Evolutionary conservation across 1,139 yeast genomes (phyloP), one percentile per base, ranked within the genome.

Genomic region (Zygoascus meyerae): DNA sequence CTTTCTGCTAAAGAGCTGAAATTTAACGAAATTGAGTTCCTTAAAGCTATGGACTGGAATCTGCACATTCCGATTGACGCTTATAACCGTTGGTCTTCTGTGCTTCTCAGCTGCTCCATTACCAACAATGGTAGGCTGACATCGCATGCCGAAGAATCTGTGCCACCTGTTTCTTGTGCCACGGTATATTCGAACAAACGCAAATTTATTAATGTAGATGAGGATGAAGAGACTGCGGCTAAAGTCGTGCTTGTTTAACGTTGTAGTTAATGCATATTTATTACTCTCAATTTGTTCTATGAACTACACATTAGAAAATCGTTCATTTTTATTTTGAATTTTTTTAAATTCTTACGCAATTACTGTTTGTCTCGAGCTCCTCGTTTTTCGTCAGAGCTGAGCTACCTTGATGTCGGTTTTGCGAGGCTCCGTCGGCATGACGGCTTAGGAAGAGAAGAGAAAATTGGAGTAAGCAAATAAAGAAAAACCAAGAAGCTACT

Each of bases 11-110:
- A 64, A 38, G 78, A 75, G 49, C 69, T 86, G 50, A 71, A 71
- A 50, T 57, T 59, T 10, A 69, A 80, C 50, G 95, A 86, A 65
- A 58, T 75, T 32, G 65, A 70, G n/a, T 70, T 83, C 35, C 71
- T 86, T 49, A 58, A 64, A 33, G 65, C 74, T 10, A 69, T 85
- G 48, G 72, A 79, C 55, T 83, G 81, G 69, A 70, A 76, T 40
- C 63, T 81, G 40, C 77, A 73, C 60, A 69, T 82, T 42, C 75
- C 75, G 43, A 70, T 70, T 38, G 62, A 64, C 31, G 69, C 72
- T 42, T 80, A 78, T 55, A 78, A 73, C 50, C 74, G 77, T 51
- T 79, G 83, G 83, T 56, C 65, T 34, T 47, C 53, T 21, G 51
- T 78, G 17, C 44, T 43, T 34, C 30, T 42, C 32, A 26, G 32